phyloP scores from a whole-genome alignment of 805 yeast species.

The Spathaspora sp. region DNA sequence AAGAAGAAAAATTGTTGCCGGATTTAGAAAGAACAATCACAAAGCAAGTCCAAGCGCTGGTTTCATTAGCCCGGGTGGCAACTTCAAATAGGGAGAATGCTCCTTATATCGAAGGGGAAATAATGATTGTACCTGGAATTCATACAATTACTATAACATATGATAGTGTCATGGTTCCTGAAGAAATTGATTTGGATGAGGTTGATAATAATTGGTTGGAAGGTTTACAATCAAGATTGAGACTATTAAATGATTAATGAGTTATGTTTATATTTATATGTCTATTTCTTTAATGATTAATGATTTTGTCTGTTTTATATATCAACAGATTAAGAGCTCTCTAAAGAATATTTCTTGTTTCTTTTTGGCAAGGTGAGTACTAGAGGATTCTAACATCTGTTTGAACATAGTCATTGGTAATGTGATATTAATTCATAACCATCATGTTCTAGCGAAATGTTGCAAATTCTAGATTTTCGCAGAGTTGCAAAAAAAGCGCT shows the following conservation, averaged over 20 bases:
- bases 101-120: neutral
- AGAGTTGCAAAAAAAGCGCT: neutral
- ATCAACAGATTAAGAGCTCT: no score
- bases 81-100: neutral
- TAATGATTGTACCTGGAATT: neutral
- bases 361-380: no score
- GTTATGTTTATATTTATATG: neutral
- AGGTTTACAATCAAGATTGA: conserved; percentile 13
- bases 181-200: conserved; percentile 18
- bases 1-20: neutral
- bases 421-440: no score
- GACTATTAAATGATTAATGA: neutral
- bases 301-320: no score
- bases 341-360: no score
- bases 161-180: conserved; percentile 18
- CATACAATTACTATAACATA: conserved; percentile 14
- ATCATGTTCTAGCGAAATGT: neutral
- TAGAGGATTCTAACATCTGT: no score
- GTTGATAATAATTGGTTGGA: conserved; percentile 27
- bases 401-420: no score
- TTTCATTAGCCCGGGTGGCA: neutral
- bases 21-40: neutral
- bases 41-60: neutral
- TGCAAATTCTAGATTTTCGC: neutral
- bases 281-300: no score